Percentiles rank a stretch among this genome's conserved stretches.
Evolutionary conservation across 2,329 filamentous ascomycete species (phyloP).

Genomic region (Xylaria arbuscula): DNA sequence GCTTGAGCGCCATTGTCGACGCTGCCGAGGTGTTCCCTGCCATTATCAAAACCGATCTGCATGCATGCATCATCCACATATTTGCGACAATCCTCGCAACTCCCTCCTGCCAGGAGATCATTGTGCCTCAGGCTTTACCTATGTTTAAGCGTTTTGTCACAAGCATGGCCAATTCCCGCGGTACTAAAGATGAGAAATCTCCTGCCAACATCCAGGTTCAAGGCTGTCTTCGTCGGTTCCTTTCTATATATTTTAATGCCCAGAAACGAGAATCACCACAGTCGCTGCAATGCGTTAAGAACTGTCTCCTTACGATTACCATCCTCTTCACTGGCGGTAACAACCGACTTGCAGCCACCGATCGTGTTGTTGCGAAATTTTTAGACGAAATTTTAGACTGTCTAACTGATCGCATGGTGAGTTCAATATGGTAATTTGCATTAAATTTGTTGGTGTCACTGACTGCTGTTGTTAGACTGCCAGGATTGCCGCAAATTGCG

Average conservation of each 20-base stretch:
- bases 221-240: conserved; percentile 83
- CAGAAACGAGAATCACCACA: conserved; percentile 80
- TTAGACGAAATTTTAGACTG: conserved; percentile 87
- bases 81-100: conserved; percentile 93
- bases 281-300: conserved; percentile 90
- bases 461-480: conserved; percentile 68
- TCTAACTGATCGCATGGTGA: conserved; percentile 78
- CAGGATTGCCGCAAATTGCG: conserved; percentile 90
- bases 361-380: conserved; percentile 79
- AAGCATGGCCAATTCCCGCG: conserved; percentile 69
- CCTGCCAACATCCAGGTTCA: conserved; percentile 77
- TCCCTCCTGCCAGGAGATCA: conserved; percentile 84
- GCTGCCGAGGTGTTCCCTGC: conserved; percentile 95
- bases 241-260: conserved; percentile 80
- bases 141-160: conserved; percentile 92
- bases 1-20: conserved; percentile 89
- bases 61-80: conserved; percentile 96
- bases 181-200: conserved; percentile 52
- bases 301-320: conserved; percentile 86
- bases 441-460: conserved; percentile 29
- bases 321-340: conserved; percentile 86
- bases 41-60: conserved; percentile 95
- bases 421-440: conserved; percentile 30
- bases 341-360: conserved; percentile 77
- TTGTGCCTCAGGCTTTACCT: conserved; percentile 89